Percentiles rank a stretch among this genome's conserved stretches.
phyloP scores from a whole-genome alignment of 345 rosid genomes.

The Rubroshorea leprosula region DNA sequence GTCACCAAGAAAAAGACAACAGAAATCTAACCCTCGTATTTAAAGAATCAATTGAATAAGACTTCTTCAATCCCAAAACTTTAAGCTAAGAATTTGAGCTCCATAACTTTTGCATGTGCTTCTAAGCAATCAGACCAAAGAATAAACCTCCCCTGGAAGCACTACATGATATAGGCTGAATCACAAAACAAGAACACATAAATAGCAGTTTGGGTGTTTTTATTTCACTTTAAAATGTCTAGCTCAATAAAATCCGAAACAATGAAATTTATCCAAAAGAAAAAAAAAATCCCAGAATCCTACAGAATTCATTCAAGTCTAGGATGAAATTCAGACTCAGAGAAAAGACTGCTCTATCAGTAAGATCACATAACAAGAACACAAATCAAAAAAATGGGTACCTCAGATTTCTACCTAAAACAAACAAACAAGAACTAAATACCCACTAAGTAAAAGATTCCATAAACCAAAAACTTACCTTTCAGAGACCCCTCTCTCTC shows the following conservation, averaged over 20 bases:
- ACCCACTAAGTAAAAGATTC: too few relatives aligned
- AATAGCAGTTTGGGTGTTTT: too few relatives aligned
- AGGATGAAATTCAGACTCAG: too few relatives aligned
- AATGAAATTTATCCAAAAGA: too few relatives aligned
- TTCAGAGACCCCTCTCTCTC: neutral
- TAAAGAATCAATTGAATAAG: too few relatives aligned
- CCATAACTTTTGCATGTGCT: neutral
- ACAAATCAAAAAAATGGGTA: neutral
- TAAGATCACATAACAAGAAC: neutral
- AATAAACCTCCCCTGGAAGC: neutral
- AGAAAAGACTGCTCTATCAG: too few relatives aligned
- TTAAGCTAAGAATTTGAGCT: neutral
- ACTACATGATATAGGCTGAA: neutral
- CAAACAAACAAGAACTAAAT: conserved; percentile 1
- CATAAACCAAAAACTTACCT: conserved; percentile 6
- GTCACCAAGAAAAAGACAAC: neutral
- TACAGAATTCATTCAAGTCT: neutral
- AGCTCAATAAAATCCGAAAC: too few relatives aligned
- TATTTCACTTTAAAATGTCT: too few relatives aligned
- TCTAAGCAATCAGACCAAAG: neutral
- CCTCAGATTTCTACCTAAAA: neutral
- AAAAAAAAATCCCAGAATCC: too few relatives aligned
- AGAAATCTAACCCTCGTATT: too few relatives aligned
- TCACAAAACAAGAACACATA: conserved; percentile 5
- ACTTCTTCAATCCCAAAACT: too few relatives aligned